These are phyloP conservation scores for Collybiopsis luxurians DNA, from an alignment of 768 basidiomycete genomes.

Conservation along the genomic window DNA sequence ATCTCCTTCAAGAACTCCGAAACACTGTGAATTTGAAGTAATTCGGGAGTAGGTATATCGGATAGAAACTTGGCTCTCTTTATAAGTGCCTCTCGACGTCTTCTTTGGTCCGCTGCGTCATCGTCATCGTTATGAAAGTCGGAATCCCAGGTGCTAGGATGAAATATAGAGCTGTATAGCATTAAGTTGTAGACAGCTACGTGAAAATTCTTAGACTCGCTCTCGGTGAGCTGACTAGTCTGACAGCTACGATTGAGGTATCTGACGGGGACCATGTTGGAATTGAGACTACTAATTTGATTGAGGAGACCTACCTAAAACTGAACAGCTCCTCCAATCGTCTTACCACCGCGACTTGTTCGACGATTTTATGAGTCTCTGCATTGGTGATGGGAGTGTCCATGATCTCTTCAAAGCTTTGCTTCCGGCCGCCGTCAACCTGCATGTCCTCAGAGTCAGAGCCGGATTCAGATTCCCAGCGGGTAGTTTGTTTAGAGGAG, in stretches of 20 bases:
- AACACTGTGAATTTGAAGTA: conserved; percentile 10
- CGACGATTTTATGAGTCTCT: conserved; percentile 21
- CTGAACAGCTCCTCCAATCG: conserved; percentile 38
- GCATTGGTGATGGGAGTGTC: conserved; percentile 16
- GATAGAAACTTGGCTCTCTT: conserved; percentile 4
- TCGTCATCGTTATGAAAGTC: not conserved
- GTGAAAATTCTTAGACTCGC: conserved; percentile 25
- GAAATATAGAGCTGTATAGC: conserved; percentile 9
- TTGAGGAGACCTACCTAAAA: conserved; percentile 23
- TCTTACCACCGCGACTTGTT: conserved; percentile 21
- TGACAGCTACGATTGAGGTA: conserved; percentile 32
- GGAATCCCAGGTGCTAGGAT: not conserved
- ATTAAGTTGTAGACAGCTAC: conserved; percentile 10
- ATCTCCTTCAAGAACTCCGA: conserved; percentile 10
- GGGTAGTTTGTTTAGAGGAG: not conserved
- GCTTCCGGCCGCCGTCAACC: too few relatives aligned
- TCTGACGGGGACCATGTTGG: conserved; percentile 16
- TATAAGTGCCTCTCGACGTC: not conserved
- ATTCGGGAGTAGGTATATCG: conserved; percentile 7
- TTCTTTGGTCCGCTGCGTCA: not conserved
- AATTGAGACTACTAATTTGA: not conserved
- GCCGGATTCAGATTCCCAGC: not conserved
- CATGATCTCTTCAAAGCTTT: too few relatives aligned
- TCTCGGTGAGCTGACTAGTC: conserved; percentile 24
- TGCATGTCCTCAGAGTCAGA: not conserved